Conservation (phyloP, 164 flowering plant species). For the Piper betle region DNA sequence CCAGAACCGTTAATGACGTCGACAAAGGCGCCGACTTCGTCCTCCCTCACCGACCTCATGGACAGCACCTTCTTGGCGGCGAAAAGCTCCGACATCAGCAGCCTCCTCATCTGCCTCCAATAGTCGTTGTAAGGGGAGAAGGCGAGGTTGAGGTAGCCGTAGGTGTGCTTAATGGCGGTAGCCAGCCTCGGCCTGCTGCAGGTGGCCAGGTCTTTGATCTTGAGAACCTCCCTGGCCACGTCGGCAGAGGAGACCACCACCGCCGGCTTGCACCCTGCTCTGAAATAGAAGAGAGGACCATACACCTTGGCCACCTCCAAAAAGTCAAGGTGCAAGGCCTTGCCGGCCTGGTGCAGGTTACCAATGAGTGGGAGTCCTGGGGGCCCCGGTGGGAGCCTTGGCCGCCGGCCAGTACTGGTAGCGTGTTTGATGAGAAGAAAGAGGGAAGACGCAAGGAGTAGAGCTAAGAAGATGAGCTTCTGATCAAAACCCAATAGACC, state of each 20-base stretch:
- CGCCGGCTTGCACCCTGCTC: background rate
- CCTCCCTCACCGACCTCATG: background rate
- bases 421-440: background rate
- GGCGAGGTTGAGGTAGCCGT: slow-evolving; percentile 11
- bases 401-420: background rate
- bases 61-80: slow-evolving; percentile 6
- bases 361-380: slow-evolving; percentile 42
- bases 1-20: background rate
- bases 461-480: background rate
- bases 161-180: slow-evolving; percentile 3
- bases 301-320: slow-evolving; percentile 8
- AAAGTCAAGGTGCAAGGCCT: slow-evolving; percentile 26
- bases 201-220: slow-evolving; percentile 13
- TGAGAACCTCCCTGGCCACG: slow-evolving; percentile 17
- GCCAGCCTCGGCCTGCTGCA: slow-evolving; percentile 2
- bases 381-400: slow-evolving; percentile 23
- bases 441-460: background rate
- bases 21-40: background rate
- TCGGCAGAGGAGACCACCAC: background rate
- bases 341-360: slow-evolving; percentile 50
- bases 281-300: background rate
- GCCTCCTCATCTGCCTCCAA: slow-evolving; percentile 18
- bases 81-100: slow-evolving; percentile 13
- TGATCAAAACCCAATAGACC: too few species aligned
- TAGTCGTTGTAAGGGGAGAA: slow-evolving; percentile 16